Evolutionary conservation across 257 asterid genomes (phyloP).

Genomic region (Salvia miltiorrhiza): DNA sequence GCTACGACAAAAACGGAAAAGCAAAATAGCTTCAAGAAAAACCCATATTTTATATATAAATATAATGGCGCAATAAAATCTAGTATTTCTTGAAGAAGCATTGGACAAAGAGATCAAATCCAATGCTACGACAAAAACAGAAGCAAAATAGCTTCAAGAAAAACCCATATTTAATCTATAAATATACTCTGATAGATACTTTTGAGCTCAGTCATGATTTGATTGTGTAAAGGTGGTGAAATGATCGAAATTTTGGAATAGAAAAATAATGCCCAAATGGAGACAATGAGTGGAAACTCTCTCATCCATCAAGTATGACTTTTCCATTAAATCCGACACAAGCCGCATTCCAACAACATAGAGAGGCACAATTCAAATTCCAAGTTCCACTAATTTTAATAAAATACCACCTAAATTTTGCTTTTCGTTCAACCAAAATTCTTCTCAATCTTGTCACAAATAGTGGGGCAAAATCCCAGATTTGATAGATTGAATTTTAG

Average conservation of each 20-base stretch:
- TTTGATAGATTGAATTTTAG: background rate
- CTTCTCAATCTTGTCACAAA: background rate
- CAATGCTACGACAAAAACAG: no score
- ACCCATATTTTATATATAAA: no score
- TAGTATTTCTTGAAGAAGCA: background rate
- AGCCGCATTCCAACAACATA: constrained; percentile 16
- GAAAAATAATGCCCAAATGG: background rate
- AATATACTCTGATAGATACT: background rate
- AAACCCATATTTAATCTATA: background rate
- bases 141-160: no score
- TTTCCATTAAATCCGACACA: constrained; percentile 16
- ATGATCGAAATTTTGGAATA: background rate
- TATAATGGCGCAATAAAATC: no score
- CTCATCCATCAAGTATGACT: constrained; percentile 14
- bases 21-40: no score
- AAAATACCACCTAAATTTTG: background rate
- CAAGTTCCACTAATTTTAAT: constrained; percentile 1
- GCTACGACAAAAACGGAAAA: no score
- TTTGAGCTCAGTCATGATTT: background rate
- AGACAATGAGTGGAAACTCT: background rate
- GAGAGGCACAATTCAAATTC: background rate
- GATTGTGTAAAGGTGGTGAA: constrained; percentile 8
- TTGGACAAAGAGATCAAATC: background rate
- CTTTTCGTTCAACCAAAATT: background rate
- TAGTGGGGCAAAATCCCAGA: background rate